Base-by-base conservation (phyloP, 2,329 filamentous ascomycete species). In the Nectriaceae sp. region DNA sequence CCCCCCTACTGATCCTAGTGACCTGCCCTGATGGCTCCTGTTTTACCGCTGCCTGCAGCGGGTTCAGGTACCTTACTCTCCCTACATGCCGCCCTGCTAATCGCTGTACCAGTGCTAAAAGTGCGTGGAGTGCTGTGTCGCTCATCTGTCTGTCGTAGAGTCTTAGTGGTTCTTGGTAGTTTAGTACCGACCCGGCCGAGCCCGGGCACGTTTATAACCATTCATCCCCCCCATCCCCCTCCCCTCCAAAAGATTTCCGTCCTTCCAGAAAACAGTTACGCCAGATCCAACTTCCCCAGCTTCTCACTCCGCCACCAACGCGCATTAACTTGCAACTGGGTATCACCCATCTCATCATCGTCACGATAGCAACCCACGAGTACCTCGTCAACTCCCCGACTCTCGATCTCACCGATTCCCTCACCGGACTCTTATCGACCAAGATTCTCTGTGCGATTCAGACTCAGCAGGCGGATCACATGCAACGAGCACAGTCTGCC, bases 401-500 rank as follows among this genome's bases (percentile, higher is more conserved):
- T 24, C 36, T 21, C 41, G 46, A 5, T 44, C 45, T 53, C 47
- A 19, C 26, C 43, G 48, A 52, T 54, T 48, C 45, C 43, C n/a
- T n/a, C 47, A 40, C 26, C 16, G 21, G 46, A 31, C 40, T 40
- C 48, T 45, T 49, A 48, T 18, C 47, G 52, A 54, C 57, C 57
- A 37, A 11, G 10, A 11, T 18, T 18, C 10, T 18, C 16, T 37
- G 11, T 37, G 33, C 18, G 10, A 16, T 10, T 37, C 16, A 11
- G 42, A 43, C 41, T 49, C 52, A 57, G 46, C 47, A 58, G 56
- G 49, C 53, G 52, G 69, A 76, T 84, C 84, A 86, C 80, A 89
- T 90, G 86, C 85, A 88, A 80, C 83, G 83, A 72, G 79, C 83
- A 78, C 78, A 81, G 65, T 87, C 86, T 60, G 83, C 85, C 69